These are phyloP conservation scores for Chaetomium fimeti DNA, from an alignment of 495 filamentous ascomycete species.

Conservation along the genomic window DNA sequence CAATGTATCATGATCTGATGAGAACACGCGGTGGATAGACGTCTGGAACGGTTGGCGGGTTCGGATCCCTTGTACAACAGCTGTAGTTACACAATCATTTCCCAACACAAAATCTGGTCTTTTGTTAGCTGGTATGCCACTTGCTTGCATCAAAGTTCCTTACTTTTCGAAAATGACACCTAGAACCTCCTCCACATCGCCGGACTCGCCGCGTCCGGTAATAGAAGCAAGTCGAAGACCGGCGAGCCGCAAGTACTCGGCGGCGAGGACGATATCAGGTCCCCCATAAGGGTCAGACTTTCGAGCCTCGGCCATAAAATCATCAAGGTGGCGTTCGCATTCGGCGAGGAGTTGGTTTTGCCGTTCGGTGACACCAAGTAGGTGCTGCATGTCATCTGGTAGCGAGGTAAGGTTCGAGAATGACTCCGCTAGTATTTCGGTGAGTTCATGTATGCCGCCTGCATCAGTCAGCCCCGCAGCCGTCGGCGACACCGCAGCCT, in stretches of 20 bases:
- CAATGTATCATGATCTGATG: constrained; percentile 2
- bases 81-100: constrained; percentile 26
- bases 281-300: constrained; percentile 23
- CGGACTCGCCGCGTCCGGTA: constrained; percentile 79
- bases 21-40: not conserved
- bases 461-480: constrained; percentile 49
- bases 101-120: constrained; percentile 36
- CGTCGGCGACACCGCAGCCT: constrained; percentile 31
- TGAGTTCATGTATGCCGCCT: constrained; percentile 66
- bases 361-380: constrained; percentile 84
- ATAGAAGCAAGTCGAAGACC: constrained; percentile 79
- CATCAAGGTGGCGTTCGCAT: constrained; percentile 66
- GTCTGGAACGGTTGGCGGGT: not conserved
- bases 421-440: constrained; percentile 61
- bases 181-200: constrained; percentile 94
- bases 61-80: constrained; percentile 14
- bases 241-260: constrained; percentile 80
- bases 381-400: constrained; percentile 64
- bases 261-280: constrained; percentile 82
- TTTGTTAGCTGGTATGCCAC: constrained; percentile 8
- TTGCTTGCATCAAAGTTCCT: not conserved
- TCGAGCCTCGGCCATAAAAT: constrained; percentile 58
- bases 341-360: constrained; percentile 76
- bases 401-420: constrained; percentile 73
- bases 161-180: constrained; percentile 98